Percentiles rank a stretch among this genome's conserved stretches.
phyloP scores from a whole-genome alignment of 2,329 filamentous ascomycete genomes.

The Fusarium sulawesiense region DNA sequence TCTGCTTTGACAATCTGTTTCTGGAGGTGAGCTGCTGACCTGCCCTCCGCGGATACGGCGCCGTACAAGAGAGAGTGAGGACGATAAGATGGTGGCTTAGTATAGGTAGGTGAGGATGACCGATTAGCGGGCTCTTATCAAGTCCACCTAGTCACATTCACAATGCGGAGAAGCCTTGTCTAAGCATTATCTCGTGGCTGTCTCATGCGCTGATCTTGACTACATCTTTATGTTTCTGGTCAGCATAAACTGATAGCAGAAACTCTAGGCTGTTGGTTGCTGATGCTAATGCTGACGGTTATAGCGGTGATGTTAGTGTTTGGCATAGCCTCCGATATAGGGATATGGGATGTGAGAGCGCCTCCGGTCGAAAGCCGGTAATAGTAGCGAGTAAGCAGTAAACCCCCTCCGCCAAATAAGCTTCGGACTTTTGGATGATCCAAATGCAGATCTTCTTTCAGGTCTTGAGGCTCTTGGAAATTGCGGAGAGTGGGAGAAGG shows the following conservation, averaged over 20 bases:
- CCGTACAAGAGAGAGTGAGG: background rate
- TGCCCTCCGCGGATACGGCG: background rate
- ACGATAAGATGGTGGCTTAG: constrained; percentile 1
- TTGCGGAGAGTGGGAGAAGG: constrained; percentile 1
- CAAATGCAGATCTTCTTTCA: constrained; percentile 11
- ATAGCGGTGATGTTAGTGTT: constrained; percentile 2
- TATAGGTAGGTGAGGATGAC: background rate
- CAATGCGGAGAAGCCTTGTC: constrained; percentile 7
- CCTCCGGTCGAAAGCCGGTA: constrained; percentile 1
- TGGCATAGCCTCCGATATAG: background rate
- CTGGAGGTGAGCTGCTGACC: constrained; percentile 33
- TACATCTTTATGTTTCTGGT: background rate
- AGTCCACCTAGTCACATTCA: background rate
- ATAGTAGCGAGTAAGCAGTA: constrained; percentile 4
- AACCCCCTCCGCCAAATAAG: constrained; percentile 8
- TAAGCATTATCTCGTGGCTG: constrained; percentile 23
- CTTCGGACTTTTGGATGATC: constrained; percentile 3
- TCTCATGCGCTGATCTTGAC: constrained; percentile 13
- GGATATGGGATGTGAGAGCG: background rate
- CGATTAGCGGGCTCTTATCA: constrained; percentile 3
- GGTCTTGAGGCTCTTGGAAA: constrained; percentile 5
- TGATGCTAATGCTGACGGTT: constrained; percentile 6
- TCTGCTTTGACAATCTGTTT: background rate
- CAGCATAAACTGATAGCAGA: background rate
- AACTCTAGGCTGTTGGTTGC: background rate